Conservation (phyloP, 148 eudicot species). For the Cornus controversa region DNA sequence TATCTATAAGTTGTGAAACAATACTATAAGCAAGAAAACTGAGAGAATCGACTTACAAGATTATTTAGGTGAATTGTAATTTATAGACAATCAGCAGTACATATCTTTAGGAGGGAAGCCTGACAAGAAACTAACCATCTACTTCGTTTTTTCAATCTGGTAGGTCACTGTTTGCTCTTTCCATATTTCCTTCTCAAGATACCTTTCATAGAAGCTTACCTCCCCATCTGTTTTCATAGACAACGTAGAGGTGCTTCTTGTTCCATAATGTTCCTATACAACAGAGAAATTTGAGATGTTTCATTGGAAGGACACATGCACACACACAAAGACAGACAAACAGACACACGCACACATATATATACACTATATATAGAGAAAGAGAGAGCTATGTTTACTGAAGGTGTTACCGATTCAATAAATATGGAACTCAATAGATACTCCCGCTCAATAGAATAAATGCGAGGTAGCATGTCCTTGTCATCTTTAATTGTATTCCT, state of each 20-base stretch:
- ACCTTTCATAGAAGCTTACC: constrained; percentile 57
- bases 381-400: constrained; percentile 27
- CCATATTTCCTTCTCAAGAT: constrained; percentile 57
- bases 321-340: too few species aligned
- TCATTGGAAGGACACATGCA: neutral
- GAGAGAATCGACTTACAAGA: neutral
- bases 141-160: constrained; percentile 28
- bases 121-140: neutral
- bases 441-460: constrained; percentile 48
- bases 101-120: neutral
- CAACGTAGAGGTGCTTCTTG: constrained; percentile 69
- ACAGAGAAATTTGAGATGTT: neutral
- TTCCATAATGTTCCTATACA: constrained; percentile 73
- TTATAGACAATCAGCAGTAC: neutral
- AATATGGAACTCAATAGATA: constrained; percentile 68
- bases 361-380: neutral
- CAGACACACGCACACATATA: too few species aligned
- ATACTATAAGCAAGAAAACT: too few species aligned
- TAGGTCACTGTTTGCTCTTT: constrained; percentile 47
- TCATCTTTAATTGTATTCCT: constrained; percentile 59
- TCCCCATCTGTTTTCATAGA: constrained; percentile 43
- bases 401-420: constrained; percentile 46
- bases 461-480: constrained; percentile 43
- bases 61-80: neutral
- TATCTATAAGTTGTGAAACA: too few species aligned